phyloP scores from a whole-genome alignment of 2,329 filamentous ascomycete species.

The Tolypocladium guangdongense region DNA sequence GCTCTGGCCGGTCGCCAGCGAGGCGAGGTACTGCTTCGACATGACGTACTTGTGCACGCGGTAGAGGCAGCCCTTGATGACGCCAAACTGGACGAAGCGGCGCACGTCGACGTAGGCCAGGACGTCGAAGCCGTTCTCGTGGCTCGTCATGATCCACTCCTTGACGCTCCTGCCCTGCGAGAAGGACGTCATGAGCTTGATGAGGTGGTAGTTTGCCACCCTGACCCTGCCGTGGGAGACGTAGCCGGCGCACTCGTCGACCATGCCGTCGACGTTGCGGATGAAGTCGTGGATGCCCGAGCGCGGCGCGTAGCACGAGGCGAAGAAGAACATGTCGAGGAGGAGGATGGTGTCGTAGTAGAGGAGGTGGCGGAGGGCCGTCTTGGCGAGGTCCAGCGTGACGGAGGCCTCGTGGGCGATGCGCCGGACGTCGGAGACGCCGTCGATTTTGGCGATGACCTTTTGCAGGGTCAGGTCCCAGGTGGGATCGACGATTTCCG shows the following conservation, averaged over 20 bases:
- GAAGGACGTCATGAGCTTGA: slow-evolving; percentile 78
- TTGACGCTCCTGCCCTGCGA: slow-evolving; percentile 73
- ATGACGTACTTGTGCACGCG: slow-evolving; percentile 87
- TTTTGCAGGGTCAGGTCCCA: slow-evolving; percentile 70
- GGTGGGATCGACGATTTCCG: slow-evolving; percentile 52
- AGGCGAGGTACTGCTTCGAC: slow-evolving; percentile 49
- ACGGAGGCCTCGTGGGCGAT: slow-evolving; percentile 81
- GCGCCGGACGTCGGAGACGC: slow-evolving; percentile 77
- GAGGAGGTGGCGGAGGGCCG: slow-evolving; percentile 77
- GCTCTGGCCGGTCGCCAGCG: slow-evolving; percentile 43
- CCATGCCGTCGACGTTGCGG: slow-evolving; percentile 58
- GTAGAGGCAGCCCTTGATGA: slow-evolving; percentile 92
- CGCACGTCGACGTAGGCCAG: slow-evolving; percentile 75
- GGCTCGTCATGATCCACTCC: slow-evolving; percentile 74
- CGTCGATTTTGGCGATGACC: slow-evolving; percentile 80
- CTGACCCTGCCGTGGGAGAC: slow-evolving; percentile 45
- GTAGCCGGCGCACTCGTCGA: slow-evolving; percentile 82
- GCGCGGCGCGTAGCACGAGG: slow-evolving; percentile 77
- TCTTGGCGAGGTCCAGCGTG: slow-evolving; percentile 74
- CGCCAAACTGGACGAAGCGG: slow-evolving; percentile 86
- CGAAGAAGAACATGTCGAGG: slow-evolving; percentile 91
- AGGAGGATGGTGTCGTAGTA: slow-evolving; percentile 88
- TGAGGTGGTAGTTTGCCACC: slow-evolving; percentile 52
- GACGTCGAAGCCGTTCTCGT: slow-evolving; percentile 51
- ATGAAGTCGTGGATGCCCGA: slow-evolving; percentile 71